A percentile compares a stretch with the other conserved stretches of the same genome.
These are phyloP conservation scores for Arabidopsis hybrid DNA, from an alignment of 441 rosid species.

Conservation along the genomic window DNA sequence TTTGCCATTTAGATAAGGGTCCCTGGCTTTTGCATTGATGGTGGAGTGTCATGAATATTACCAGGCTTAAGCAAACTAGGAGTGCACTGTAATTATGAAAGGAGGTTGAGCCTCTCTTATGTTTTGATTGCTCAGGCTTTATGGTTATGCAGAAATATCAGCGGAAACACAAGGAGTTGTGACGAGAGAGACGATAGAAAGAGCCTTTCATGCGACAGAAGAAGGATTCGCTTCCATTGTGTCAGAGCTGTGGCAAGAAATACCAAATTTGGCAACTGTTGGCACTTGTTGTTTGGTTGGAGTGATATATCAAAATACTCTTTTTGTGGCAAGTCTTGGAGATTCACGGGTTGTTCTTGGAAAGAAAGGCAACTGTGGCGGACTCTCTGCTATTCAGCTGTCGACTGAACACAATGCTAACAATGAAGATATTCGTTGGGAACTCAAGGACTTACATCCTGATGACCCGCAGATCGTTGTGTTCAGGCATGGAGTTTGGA, in stretches of 20 bases:
- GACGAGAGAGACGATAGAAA: conserved; percentile 68
- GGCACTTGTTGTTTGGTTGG: conserved; percentile 93
- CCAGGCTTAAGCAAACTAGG: conserved; percentile 20
- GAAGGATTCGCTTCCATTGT: conserved; percentile 79
- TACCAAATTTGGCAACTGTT: conserved; percentile 73
- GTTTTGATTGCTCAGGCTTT: conserved; percentile 80
- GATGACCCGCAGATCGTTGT: conserved; percentile 84
- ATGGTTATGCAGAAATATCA: conserved; percentile 85
- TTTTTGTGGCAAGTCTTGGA: conserved; percentile 88
- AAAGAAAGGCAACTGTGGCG: conserved; percentile 79
- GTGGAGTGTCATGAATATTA: conserved; percentile 10
- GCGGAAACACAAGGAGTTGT: conserved; percentile 75
- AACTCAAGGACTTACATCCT: conserved; percentile 80
- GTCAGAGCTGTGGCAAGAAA: conserved; percentile 65
- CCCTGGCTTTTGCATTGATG: conserved; percentile 22
- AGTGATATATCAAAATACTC: conserved; percentile 71
- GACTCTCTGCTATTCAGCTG: conserved; percentile 75
- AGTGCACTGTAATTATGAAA: conserved; percentile 22
- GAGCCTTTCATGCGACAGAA: conserved; percentile 77
- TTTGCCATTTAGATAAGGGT: conserved; percentile 19
- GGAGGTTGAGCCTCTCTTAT: conserved; percentile 58
- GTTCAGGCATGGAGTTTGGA: conserved; percentile 87
- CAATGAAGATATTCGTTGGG: conserved; percentile 74
- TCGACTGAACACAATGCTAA: conserved; percentile 92
- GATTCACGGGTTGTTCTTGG: conserved; percentile 90